phyloP scores from a whole-genome alignment of 768 basidiomycete species.

The Punctularia strigosozonata region DNA sequence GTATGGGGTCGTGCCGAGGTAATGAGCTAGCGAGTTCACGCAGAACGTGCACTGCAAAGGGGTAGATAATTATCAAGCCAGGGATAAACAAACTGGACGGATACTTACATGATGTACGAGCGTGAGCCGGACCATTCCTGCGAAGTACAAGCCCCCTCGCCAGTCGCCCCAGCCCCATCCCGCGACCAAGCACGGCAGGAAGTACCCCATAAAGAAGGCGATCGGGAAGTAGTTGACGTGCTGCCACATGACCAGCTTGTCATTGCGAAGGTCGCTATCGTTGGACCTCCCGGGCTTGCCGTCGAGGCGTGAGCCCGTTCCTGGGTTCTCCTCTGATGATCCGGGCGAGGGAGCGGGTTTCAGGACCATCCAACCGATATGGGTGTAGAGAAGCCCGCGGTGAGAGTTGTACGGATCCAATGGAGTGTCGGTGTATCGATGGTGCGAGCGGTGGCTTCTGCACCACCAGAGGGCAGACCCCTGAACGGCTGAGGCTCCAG shows the following conservation, averaged over 20 bases:
- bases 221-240: slow-evolving; percentile 34
- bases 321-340: no score
- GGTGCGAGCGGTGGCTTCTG: slow-evolving; percentile 41
- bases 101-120: slow-evolving; percentile 39
- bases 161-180: slow-evolving; percentile 43
- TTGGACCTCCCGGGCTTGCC: slow-evolving; percentile 37
- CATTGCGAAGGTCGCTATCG: slow-evolving; percentile 33
- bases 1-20: slow-evolving; percentile 41
- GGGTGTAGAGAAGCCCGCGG: slow-evolving; percentile 36
- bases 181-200: slow-evolving; percentile 34
- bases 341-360: no score
- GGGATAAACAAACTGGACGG: neutral
- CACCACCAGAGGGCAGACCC: slow-evolving; percentile 50
- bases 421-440: slow-evolving; percentile 43
- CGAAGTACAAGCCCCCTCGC: slow-evolving; percentile 39
- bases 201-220: slow-evolving; percentile 30
- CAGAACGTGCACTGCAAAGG: slow-evolving; percentile 34
- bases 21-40: slow-evolving; percentile 50
- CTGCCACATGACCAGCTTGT: slow-evolving; percentile 40
- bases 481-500: slow-evolving; percentile 37
- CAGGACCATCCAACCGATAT: slow-evolving; percentile 42
- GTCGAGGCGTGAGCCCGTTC: no score
- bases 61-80: neutral
- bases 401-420: slow-evolving; percentile 47
- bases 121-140: slow-evolving; percentile 32